These are phyloP conservation scores for Colletotrichum lindemuthianum DNA, from an alignment of 2,329 filamentous ascomycete species.

Conservation along the genomic window DNA sequence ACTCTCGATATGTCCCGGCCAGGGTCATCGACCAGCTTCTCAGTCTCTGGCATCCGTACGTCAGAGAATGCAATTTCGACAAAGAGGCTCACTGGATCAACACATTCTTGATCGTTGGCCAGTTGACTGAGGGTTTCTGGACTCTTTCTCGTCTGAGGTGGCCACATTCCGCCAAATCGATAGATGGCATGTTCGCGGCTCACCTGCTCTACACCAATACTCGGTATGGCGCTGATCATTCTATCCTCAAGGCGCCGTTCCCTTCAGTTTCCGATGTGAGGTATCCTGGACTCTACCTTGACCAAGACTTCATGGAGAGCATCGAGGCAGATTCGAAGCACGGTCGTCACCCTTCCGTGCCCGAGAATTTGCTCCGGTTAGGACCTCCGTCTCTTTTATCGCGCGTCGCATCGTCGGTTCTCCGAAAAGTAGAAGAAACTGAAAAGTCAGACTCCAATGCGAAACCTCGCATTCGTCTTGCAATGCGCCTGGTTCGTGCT, in stretches of 20 bases:
- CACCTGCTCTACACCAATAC: slow-evolving; percentile 20
- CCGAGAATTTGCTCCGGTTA: not conserved
- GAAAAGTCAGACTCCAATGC: not conserved
- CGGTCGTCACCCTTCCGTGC: not conserved
- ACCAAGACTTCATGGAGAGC: slow-evolving; percentile 15
- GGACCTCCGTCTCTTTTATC: slow-evolving; percentile 8
- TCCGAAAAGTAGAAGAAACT: not conserved
- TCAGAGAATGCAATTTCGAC: not conserved
- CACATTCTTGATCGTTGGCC: not conserved
- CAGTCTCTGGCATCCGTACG: not conserved
- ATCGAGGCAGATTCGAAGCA: not conserved
- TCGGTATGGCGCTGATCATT: not conserved
- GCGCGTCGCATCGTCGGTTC: slow-evolving; percentile 3
- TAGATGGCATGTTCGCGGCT: not conserved
- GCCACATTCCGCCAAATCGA: slow-evolving; percentile 24
- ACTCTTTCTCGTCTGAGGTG: not conserved
- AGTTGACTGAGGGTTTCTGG: not conserved
- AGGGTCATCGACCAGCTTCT: not conserved
- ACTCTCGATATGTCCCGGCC: not conserved
- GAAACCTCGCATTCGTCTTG: not conserved
- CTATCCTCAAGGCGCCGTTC: slow-evolving; percentile 11
- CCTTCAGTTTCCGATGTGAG: not conserved
- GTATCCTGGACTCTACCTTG: slow-evolving; percentile 14
- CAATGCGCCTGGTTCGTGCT: slow-evolving; percentile 1
- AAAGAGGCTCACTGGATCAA: not conserved